Evolutionary conservation across 176 grass and related monocot genomes (phyloP), one percentile per base, ranked within the genome.

Genomic region (Ensete ventricosum): DNA sequence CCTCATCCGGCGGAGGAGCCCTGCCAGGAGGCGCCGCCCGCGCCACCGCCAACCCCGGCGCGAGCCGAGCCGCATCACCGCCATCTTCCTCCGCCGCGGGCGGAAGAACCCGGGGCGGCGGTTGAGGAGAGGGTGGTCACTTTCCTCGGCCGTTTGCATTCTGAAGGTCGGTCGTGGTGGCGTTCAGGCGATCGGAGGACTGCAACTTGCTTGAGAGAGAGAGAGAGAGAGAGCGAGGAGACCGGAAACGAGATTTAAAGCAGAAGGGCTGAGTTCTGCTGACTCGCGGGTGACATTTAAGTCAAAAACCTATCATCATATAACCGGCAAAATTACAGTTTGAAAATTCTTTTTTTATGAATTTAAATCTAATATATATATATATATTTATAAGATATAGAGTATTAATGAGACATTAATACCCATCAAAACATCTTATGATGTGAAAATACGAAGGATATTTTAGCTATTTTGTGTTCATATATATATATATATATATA

Each of bases 21-120:
- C 34, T 1, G 14, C 43, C 4, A 80, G 13, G 21, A 80, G 13
- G 43, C 78, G 68, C 43, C 55, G 68, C 13, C 55, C 54, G 48
- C 68, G 21, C 21, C 68, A 14, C 2, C 72, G 14, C 71, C 17
- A 54, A 13, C 77, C 53, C 8, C 53, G 19, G 52, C 65, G 23
- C 20, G 57, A 58, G 19, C 78, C 78, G 17, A 80, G 54, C 13
- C 69, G 69, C 13, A 53, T 69, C 48, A 80, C 78, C 55, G 43
- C 68, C 6, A 80, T 80, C 78, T 72, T 80, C 54, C 55, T 64
- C 21, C 78, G 78, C 69, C 78, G 26, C 8, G 48, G 29, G 14
- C 75, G 62, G 49, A 77, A 66, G 8, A 20, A 52, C 20, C 14
- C 4, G 51, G 64, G 9, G 7, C 27, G 67, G 12, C 22, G 50